phyloP scores from a whole-genome alignment of 345 rosid genomes.

The Eucalyptus sp. region DNA sequence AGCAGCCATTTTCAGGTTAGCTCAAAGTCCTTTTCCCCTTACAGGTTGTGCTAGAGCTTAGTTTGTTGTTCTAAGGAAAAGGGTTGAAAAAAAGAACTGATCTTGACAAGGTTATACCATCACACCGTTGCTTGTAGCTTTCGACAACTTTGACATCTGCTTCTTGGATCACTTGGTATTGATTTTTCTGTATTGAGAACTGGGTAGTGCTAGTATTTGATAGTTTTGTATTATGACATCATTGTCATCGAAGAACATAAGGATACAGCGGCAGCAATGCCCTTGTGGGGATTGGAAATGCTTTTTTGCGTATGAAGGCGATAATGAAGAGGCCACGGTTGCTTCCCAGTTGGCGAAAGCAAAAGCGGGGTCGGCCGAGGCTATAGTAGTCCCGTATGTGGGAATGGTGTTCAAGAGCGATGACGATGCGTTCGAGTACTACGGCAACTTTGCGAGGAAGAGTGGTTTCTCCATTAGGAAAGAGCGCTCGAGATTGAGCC shows the following conservation, averaged over 20 bases:
- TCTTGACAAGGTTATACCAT: not conserved
- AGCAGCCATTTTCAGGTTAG: not conserved
- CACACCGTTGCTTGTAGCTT: not conserved
- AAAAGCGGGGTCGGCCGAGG: constrained; percentile 20
- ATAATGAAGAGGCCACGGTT: constrained; percentile 26
- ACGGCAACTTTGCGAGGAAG: constrained; percentile 69
- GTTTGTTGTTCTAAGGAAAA: not conserved
- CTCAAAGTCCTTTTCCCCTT: not conserved
- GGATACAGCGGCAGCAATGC: constrained; percentile 88
- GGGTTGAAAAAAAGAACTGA: not conserved
- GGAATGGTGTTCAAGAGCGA: constrained; percentile 74
- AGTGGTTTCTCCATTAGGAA: constrained; percentile 76
- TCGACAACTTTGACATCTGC: not conserved
- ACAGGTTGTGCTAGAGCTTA: not conserved
- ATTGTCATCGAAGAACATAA: constrained; percentile 21
- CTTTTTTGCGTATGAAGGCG: constrained; percentile 49
- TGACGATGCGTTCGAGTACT: constrained; percentile 71
- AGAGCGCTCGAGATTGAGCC: constrained; percentile 77
- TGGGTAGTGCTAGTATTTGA: not conserved
- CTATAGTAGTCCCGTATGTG: constrained; percentile 57
- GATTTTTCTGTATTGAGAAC: not conserved
- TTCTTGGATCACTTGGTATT: not conserved
- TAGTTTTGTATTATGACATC: not conserved
- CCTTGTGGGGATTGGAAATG: constrained; percentile 98
- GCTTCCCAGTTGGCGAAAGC: constrained; percentile 34